phyloP scores from a whole-genome alignment of 225 moss, liverwort and hornwort species.

The Physcomitrellopsis africana region DNA sequence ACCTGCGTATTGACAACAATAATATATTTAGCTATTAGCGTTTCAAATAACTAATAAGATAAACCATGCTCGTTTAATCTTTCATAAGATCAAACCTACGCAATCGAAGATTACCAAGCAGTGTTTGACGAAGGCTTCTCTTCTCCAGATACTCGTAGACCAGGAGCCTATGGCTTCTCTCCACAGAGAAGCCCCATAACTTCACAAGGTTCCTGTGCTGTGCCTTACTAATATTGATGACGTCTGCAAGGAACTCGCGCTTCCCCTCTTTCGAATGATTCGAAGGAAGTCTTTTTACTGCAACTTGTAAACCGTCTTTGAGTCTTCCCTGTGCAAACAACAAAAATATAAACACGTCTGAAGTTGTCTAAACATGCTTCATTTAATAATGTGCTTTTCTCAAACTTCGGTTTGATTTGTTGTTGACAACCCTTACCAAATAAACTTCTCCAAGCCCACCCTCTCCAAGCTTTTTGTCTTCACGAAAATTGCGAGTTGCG shows the following conservation, averaged over 20 bases:
- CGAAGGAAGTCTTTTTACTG: conserved; percentile 47
- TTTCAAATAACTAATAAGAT: not conserved
- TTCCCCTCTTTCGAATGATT: conserved; percentile 41
- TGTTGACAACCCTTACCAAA: conserved; percentile 40
- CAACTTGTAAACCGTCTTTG: conserved; percentile 55
- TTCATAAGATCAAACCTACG: conserved; percentile 10
- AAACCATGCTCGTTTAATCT: not conserved
- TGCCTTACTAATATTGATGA: conserved; percentile 55
- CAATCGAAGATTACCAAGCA: conserved; percentile 49
- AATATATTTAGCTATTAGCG: conserved; percentile 1
- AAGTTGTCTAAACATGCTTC: conserved; percentile 6
- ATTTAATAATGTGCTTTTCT: conserved; percentile 14
- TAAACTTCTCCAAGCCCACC: conserved; percentile 80
- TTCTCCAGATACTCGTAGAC: conserved; percentile 73
- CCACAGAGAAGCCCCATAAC: conserved; percentile 61
- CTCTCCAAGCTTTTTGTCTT: conserved; percentile 68
- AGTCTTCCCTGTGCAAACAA: conserved; percentile 41
- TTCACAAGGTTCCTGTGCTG: conserved; percentile 61
- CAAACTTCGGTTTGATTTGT: not conserved
- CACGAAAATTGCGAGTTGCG: conserved; percentile 62
- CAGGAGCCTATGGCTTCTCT: conserved; percentile 47
- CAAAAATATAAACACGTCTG: not conserved
- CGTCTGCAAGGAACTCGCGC: conserved; percentile 56
- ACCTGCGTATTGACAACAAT: conserved; percentile 27
- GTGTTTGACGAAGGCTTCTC: conserved; percentile 53